phyloP scores from a whole-genome alignment of 192 early-diverging fungal species.

The Radiomyces spectabilis region DNA sequence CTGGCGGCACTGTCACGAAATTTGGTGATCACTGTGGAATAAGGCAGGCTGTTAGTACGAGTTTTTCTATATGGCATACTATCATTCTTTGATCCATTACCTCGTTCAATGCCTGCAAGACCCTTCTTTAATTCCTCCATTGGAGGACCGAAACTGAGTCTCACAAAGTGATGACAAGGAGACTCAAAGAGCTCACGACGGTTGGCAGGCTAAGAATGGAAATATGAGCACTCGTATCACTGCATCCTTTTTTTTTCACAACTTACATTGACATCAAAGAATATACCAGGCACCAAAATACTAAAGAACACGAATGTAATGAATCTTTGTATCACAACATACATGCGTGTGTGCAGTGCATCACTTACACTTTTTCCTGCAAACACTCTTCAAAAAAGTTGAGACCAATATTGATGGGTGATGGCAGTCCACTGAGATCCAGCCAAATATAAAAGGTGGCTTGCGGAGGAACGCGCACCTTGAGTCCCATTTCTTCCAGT shows the following conservation, averaged over 20 bases:
- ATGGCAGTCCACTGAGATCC: constrained; percentile 32
- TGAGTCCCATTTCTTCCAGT: constrained; percentile 32
- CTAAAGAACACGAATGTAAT: too few relatives aligned
- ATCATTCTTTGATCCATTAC: neutral
- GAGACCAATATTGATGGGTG: constrained; percentile 46
- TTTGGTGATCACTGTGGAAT: too few relatives aligned
- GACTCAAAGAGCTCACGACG: constrained; percentile 45
- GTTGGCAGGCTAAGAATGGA: constrained; percentile 25
- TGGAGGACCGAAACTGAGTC: constrained; percentile 47
- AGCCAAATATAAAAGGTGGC: constrained; percentile 54
- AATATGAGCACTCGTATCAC: neutral
- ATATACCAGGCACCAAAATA: constrained; percentile 35
- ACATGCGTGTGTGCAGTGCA: too few relatives aligned
- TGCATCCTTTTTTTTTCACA: neutral
- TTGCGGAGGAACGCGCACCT: constrained; percentile 30
- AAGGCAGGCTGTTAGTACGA: too few relatives aligned
- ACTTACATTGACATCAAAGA: constrained; percentile 49
- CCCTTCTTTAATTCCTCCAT: constrained; percentile 39
- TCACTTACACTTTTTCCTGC: constrained; percentile 48
- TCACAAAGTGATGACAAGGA: constrained; percentile 49
- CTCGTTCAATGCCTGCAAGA: constrained; percentile 36
- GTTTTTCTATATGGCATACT: too few relatives aligned
- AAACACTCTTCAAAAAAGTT: constrained; percentile 48
- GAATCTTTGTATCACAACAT: too few relatives aligned
- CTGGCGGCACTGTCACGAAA: too few relatives aligned